Percentiles rank a stretch among this genome's conserved stretches.
phyloP scores from a whole-genome alignment of 441 rosid genomes.

The Eugenia klotzschiana region DNA sequence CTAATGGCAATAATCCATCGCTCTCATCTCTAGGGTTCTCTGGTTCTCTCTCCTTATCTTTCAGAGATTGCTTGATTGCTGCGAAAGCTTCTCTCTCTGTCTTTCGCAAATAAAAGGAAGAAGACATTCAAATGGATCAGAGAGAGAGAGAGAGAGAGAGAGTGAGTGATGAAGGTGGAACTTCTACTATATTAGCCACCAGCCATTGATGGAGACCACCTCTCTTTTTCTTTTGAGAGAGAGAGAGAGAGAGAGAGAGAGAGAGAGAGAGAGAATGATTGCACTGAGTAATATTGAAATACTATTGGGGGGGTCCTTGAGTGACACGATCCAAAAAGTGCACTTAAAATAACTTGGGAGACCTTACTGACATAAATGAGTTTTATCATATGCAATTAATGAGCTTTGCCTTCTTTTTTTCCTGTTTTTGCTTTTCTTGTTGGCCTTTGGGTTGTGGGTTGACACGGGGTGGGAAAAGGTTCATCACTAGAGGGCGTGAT shows the following conservation, averaged over 20 bases:
- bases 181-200: slow-evolving; percentile 35
- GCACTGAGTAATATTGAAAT: not conserved
- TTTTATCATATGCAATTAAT: not conserved
- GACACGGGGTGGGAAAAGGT: not conserved
- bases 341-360: not conserved
- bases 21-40: not conserved
- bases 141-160: not conserved
- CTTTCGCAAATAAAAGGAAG: not conserved
- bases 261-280: not conserved
- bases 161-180: not conserved
- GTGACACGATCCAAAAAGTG: not conserved
- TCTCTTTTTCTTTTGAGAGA: not conserved
- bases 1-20: not conserved
- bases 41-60: not conserved
- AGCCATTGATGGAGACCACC: slow-evolving; percentile 58
- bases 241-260: not conserved
- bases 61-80: slow-evolving; percentile 4
- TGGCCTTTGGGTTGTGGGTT: not conserved
- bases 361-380: not conserved
- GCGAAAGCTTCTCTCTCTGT: not conserved
- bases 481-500: not conserved
- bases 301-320: not conserved
- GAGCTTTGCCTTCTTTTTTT: not conserved
- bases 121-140: not conserved
- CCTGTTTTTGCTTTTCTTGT: not conserved